Base-by-base conservation (phyloP, 495 filamentous ascomycete genomes). In the Neurospora pannonica region DNA sequence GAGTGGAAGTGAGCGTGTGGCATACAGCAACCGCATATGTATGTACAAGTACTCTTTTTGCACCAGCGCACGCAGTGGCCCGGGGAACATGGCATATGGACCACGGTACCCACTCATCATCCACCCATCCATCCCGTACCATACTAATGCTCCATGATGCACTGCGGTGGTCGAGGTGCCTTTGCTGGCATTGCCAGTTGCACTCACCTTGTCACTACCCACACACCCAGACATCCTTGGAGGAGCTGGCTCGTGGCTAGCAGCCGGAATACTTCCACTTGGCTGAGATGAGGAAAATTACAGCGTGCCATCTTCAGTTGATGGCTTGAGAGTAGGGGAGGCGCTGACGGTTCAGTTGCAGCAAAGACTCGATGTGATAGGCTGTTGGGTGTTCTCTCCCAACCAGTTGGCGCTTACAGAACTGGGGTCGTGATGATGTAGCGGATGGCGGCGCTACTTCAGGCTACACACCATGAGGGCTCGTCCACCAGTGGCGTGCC, bases 361-460 rank as follows among this genome's bases (percentile, higher is more conserved):
- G 73, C 38, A 71, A 71, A 75, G 76, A 72, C 73, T 72, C 72
- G 75, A 77, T 74, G 77, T 86, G 85, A 87, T 87, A 85, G 84
- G 85, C 81, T 81, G 82, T 75, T 76, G 74, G 70, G 80, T 75
- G 72, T 74, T 76, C 75, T n/a, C n/a, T n/a, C n/a, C n/a, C n/a
- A n/a, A 78, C 85, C 85, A 86, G 82, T 86, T 83, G 85, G 85
- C 85, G 85, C 85, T 85, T 87, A 85, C 76, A 77, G 79, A 79
- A 83, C 81, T 74, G 82, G 84, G 83, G 80, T 73, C 74, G 28
- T 77, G 73, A 77, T 79, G 76, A 79, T 80, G 82, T 83, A 80
- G 82, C 82, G 82, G 84, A 81, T 83, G 82, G 83, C 79, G 81
- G 84, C 81, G 84, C 81, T 84, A 82, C 83, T 54, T 34, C 75